Evolutionary conservation across 345 rosid species (phyloP), one percentile per base, ranked within the genome.

Genomic region (Syzygium aromaticum): DNA sequence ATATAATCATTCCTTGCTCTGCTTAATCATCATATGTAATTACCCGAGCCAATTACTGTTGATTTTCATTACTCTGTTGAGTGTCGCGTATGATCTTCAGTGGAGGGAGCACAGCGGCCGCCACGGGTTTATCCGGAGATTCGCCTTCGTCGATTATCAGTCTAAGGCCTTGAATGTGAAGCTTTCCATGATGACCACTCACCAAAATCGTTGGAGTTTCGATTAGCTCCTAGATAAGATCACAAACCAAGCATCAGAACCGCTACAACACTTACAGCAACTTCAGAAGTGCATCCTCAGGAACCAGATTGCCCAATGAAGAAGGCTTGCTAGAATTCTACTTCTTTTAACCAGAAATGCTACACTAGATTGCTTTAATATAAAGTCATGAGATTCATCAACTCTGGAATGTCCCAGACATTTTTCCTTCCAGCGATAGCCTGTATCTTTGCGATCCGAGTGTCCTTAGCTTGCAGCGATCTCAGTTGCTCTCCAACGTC

Each of bases 121-220:
- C 98, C 52, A 95, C 87, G 0, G 94, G 99, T 52, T 94, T 97
- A 15, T 90, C 86, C 84, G 90, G 94, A n/a, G 88, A 84, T 84
- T 98, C 98, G 7, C 94, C 94, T 93, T 96, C 97, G 85, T 96
- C 98, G 27, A 96, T 93, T 86, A 95, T 92, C 92, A 96, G 85
- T 85, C 98, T 93, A 88, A 94, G 89, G 54, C 94, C 98, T 83
- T 96, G 95, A 11, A 97, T 89, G 54, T 92, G 95, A 89, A 97
- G 98, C 88, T 94, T 94, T 57, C 94, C 98, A 21, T 94, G 99
- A 94, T 94, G 96, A 3, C 98, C 97, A 22, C 98, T 95, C 16
- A 94, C 95, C 73, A 94, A 86, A 88, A 94, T 85, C n/a, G 93
- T 93, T 14, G 93, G 87, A 30, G 92, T 90, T 86, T 86, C 90